Percentiles rank a stretch among this genome's conserved stretches.
Conservation (phyloP, 495 filamentous ascomycete species). For the Hamigera avellanea region DNA sequence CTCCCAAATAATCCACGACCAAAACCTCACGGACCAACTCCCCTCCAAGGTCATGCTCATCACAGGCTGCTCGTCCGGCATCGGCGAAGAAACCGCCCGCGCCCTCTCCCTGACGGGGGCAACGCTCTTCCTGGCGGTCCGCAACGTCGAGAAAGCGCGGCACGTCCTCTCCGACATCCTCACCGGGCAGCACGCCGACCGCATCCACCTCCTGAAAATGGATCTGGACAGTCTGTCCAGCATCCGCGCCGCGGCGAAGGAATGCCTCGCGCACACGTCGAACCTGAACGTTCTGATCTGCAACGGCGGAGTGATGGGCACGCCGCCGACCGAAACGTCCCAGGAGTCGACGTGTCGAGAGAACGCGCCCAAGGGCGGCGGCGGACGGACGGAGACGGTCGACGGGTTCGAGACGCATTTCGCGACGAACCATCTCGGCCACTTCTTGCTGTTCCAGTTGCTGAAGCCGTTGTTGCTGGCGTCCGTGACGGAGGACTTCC, state of each 20-base stretch:
- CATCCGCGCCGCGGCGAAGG: constrained; percentile 20
- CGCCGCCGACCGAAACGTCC: constrained; percentile 22
- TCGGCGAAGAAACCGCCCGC: constrained; percentile 44
- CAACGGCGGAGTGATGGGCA: constrained; percentile 59
- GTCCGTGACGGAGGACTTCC: constrained; percentile 21
- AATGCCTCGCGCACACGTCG: constrained; percentile 17
- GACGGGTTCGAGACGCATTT: constrained; percentile 63
- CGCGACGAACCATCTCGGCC: constrained; percentile 57
- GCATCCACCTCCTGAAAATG: constrained; percentile 27
- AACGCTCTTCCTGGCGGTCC: constrained; percentile 48
- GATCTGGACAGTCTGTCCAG: constrained; percentile 34
- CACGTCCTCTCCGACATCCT: constrained; percentile 32
- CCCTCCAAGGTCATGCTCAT: constrained; percentile 42
- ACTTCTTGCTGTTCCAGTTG: constrained; percentile 11
- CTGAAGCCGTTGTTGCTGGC: constrained; percentile 31
- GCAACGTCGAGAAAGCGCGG: constrained; percentile 31
- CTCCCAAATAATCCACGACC: constrained; percentile 37
- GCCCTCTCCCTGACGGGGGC: constrained; percentile 24
- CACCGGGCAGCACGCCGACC: constrained; percentile 11
- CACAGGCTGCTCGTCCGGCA: constrained; percentile 48
- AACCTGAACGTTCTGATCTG: constrained; percentile 48
- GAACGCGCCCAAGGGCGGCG: too few relatives aligned
- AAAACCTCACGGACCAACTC: constrained; percentile 28
- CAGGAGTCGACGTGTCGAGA: too few relatives aligned
- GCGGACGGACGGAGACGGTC: constrained; percentile 15